These are phyloP conservation scores for Ceratocystis destructans DNA, from an alignment of 2,329 filamentous ascomycete genomes.

Conservation along the genomic window DNA sequence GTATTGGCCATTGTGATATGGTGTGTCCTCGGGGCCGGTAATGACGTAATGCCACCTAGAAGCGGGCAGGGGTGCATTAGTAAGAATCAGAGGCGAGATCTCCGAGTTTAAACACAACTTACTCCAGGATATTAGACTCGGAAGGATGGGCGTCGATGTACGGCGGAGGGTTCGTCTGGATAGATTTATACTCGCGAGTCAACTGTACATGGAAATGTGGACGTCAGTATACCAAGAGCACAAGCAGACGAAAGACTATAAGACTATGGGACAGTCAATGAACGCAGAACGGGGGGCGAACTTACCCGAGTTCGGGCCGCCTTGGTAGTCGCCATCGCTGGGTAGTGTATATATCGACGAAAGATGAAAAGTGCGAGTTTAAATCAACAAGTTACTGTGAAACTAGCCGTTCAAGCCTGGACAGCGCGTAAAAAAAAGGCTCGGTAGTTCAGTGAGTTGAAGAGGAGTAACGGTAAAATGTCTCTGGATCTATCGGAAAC, in stretches of 20 bases:
- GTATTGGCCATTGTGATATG: constrained; percentile 90
- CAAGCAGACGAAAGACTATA: too few relatives aligned
- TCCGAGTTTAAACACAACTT: constrained; percentile 25
- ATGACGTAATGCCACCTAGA: constrained; percentile 85
- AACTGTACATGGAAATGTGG: constrained; percentile 29
- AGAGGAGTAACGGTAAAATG: background rate
- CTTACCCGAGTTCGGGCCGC: constrained; percentile 58
- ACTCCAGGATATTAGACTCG: constrained; percentile 84
- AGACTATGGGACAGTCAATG: background rate
- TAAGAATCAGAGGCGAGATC: background rate
- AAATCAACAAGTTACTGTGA: constrained; percentile 1
- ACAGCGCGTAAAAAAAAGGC: background rate
- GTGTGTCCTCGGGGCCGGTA: constrained; percentile 84
- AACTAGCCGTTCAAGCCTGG: constrained; percentile 14
- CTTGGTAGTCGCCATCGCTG: constrained; percentile 49
- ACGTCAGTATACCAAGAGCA: background rate
- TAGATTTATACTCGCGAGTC: constrained; percentile 49
- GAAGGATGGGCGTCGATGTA: constrained; percentile 84
- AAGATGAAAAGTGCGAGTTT: constrained; percentile 8
- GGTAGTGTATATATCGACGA: background rate
- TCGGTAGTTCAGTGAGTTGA: background rate
- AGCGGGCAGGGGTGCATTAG: constrained; percentile 20
- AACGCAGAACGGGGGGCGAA: constrained; percentile 15
- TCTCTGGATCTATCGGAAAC: background rate
- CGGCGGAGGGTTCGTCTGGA: constrained; percentile 63